Base-by-base conservation (phyloP, 2,329 filamentous ascomycete genomes). In the Arthrinium puccinioides region DNA sequence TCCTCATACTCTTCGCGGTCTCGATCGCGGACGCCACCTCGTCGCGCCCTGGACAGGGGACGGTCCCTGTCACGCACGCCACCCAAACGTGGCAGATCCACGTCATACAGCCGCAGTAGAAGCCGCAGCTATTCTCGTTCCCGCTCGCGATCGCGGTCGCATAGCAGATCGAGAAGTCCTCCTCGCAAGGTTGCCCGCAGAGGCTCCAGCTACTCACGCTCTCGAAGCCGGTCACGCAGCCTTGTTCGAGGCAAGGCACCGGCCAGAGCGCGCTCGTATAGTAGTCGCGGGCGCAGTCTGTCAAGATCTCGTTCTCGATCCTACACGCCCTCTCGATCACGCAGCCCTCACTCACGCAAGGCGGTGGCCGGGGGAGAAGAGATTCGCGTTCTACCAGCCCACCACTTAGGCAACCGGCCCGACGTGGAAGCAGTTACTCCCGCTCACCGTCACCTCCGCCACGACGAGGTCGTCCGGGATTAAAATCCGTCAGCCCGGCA, bases 1-100 rank as follows among this genome's bases (percentile, higher is more conserved):
- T 79, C 76, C 6, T 77, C 73, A 10, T 76, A 76, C 55, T 79
- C 73, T 4, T 63, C 64, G 9, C 59, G 64, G n/a, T 72, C 70
- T 3, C 59, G 67, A 34, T 71, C 69, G 23, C 57, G 63, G 28
- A 63, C 67, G 13, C 58, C 59, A 15, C 54, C 59, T 10, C 53
- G 60, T 23, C 56, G 55, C 29, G 50, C 52, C 14, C 46, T 59
- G 14, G 60, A 57, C 38, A 59, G 63, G 37, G 61, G 57, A 9
- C 57, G 60, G 10, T 60, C 61, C 3, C 41, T 52, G 25, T 62
- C 60, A 21, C 52, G 55, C 38, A 58, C 54, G 10, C 57, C 55
- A 18, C 52, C 50, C 21, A 48, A 53, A 40, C 51, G 53, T 19
- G 54, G 47, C 33, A 52, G 57, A 20, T 52, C 54, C 23, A 54